phyloP scores from a whole-genome alignment of 1,284 basidiomycete genomes.

The Waitea zeae region DNA sequence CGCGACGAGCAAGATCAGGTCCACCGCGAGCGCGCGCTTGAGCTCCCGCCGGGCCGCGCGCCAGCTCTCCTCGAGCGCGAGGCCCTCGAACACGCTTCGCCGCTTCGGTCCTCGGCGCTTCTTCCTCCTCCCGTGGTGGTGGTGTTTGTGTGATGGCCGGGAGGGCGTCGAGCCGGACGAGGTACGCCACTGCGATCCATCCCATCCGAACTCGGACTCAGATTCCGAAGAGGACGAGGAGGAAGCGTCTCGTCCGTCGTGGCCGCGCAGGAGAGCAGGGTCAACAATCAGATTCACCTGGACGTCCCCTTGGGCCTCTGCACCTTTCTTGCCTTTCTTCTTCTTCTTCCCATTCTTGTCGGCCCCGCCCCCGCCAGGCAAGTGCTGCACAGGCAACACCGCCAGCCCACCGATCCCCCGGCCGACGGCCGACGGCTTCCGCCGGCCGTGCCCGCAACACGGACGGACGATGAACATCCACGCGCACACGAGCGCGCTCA shows the following conservation, averaged over 20 bases:
- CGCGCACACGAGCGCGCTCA: conserved; percentile 30
- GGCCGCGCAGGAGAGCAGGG: conserved; percentile 32
- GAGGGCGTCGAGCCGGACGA: conserved; percentile 1
- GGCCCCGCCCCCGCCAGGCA: conserved; percentile 20
- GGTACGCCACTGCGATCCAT: conserved; percentile 7
- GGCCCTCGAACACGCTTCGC: conserved; percentile 34
- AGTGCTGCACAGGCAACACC: conserved; percentile 39
- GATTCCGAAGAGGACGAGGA: conserved; percentile 16
- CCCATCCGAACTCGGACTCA: conserved; percentile 9
- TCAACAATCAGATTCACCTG: conserved; percentile 61
- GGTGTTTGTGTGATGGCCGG: not conserved
- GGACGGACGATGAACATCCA: conserved; percentile 42
- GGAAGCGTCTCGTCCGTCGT: conserved; percentile 8
- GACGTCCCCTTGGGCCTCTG: conserved; percentile 23
- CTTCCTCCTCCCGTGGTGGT: conserved; percentile 7
- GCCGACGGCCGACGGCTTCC: too few species aligned
- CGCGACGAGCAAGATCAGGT: conserved; percentile 26
- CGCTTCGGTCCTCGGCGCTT: conserved; percentile 16
- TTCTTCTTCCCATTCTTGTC: conserved; percentile 20
- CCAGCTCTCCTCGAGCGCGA: conserved; percentile 50
- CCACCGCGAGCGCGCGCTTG: conserved; percentile 32
- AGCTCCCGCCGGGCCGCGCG: conserved; percentile 30
- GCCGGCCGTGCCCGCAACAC: too few species aligned
- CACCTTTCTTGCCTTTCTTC: conserved; percentile 14
- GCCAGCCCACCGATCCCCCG: too few species aligned